Base-by-base conservation (phyloP, 1,284 basidiomycete species). In the Termitomyces sp. region DNA sequence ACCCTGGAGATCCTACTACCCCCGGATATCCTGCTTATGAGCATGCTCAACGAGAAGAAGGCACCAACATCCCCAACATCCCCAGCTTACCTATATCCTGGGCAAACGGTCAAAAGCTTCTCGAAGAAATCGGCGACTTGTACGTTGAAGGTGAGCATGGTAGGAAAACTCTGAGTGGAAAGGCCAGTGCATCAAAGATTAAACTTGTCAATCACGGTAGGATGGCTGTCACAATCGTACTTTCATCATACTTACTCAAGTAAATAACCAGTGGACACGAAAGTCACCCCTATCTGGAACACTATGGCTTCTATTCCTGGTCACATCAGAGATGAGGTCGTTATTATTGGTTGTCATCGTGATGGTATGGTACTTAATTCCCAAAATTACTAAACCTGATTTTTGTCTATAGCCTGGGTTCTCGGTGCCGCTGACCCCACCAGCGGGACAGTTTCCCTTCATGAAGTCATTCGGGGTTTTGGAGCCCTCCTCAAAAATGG, bases 301-400 rank as follows among this genome's bases (percentile, higher is more conserved):
- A 82, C 86, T 0, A 92, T 96, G 83, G 92, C 86, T 3, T 80
- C 88, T 38, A 92, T 98, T 58, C 95, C 94, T 6, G 95, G 96
- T 0, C 83, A 88, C 61, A 84, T 97, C 64, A 80, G 81, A 59
- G 86, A 94, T 64, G 92, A 97, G 66, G 86, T 95, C 0, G 82
- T 96, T 21, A 67, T 97, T 24, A 68, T 97, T 55, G 95, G 94
- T 8, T 89, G 88, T 64, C 93, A 96, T 68, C 82, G 92, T 51
- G 92, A 95, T 75, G 91, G 88, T 83, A 52, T 68, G 15, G 2
- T 7, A 36, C 3, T 24, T 45, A 7, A 28, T 44, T 43, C 50
- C 49, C 31, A 4, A 10, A 24, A 5, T 8, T 8, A 46, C 46
- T 43, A 15, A 5, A 31, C 40, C 30, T 59, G 19, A 43, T 30